Evolutionary conservation across 441 rosid species (phyloP).

Genomic region (Syzygium malaccense): DNA sequence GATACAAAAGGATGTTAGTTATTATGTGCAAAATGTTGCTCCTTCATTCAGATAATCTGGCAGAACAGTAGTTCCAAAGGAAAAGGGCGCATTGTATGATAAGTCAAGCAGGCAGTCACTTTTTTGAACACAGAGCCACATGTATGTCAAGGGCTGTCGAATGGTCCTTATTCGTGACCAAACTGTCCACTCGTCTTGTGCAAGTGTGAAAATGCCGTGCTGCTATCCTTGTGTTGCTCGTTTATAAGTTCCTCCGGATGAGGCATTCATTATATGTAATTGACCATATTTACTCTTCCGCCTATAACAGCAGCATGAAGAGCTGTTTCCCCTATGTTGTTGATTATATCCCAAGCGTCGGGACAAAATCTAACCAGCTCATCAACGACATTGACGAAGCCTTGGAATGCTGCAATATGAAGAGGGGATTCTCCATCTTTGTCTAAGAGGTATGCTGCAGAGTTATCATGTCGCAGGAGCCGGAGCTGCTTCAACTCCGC

Average conservation of each 20-base stretch:
- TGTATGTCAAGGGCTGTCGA: neutral
- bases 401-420: constrained; percentile 21
- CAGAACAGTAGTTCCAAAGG: neutral
- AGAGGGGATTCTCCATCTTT: constrained; percentile 24
- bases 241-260: neutral
- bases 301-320: neutral
- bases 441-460: constrained; percentile 17
- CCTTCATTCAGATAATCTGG: neutral
- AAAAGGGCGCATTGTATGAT: neutral
- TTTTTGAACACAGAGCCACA: neutral
- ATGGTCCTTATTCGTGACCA: neutral
- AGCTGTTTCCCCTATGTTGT: neutral
- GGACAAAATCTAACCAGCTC: neutral
- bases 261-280: neutral
- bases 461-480: constrained; percentile 1
- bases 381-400: neutral
- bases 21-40: neutral
- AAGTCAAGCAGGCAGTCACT: neutral
- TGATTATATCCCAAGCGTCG: neutral
- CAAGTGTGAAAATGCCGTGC: neutral
- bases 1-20: neutral
- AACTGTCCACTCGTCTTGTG: neutral
- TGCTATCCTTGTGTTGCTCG: neutral
- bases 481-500: constrained; percentile 1
- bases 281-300: neutral